A percentile compares a stretch with the other conserved stretches of the same genome.
phyloP scores from a whole-genome alignment of 2,329 filamentous ascomycete species.

The Talaromyces pinophilus region DNA sequence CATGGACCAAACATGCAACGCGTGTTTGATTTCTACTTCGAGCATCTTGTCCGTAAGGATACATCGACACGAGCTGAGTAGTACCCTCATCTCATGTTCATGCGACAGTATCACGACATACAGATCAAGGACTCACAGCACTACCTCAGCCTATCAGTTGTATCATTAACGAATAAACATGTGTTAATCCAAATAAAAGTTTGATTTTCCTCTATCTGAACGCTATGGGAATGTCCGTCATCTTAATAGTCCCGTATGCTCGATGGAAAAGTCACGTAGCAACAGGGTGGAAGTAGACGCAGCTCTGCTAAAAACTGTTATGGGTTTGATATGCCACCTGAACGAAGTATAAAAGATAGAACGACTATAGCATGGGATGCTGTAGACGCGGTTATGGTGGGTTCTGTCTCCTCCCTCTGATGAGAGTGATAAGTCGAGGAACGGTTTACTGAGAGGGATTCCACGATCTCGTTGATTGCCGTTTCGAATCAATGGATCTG shows the following conservation, averaged over 20 bases:
- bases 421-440: neutral
- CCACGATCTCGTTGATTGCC: too few species aligned
- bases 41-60: neutral
- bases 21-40: constrained; percentile 16
- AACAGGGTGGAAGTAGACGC: constrained; percentile 54
- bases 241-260: constrained; percentile 49
- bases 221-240: constrained; percentile 43
- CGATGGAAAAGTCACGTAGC: constrained; percentile 36
- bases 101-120: neutral
- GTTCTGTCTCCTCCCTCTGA: constrained; percentile 14
- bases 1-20: constrained; percentile 9
- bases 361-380: constrained; percentile 40
- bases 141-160: neutral
- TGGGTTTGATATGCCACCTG: constrained; percentile 50
- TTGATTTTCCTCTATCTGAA: neutral
- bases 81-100: neutral
- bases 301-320: constrained; percentile 53
- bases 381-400: constrained; percentile 41
- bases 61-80: neutral
- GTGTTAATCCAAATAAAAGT: neutral
- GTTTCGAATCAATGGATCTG: neutral
- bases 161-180: neutral
- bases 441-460: neutral
- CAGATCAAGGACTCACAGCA: neutral
- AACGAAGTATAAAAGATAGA: constrained; percentile 44